Conservation (phyloP, 768 basidiomycete species). For the Leccinum obscurum region DNA sequence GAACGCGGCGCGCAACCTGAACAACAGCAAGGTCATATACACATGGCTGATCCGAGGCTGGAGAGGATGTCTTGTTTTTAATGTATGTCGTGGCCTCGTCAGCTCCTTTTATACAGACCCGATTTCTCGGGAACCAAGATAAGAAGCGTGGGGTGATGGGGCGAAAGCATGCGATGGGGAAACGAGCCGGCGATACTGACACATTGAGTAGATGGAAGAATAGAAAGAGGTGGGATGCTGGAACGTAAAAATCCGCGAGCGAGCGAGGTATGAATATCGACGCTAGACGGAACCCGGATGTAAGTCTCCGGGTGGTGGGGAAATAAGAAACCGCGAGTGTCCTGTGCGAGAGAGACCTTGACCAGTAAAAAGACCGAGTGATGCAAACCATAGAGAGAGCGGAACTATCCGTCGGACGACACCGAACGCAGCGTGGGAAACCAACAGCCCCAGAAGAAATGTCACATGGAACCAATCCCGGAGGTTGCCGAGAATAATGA, state of each 20-base stretch:
- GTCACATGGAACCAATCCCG: constrained; percentile 31
- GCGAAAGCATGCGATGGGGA: constrained; percentile 43
- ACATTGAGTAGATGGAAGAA: constrained; percentile 38
- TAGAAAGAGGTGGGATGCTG: constrained; percentile 23
- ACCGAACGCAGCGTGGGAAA: constrained; percentile 24
- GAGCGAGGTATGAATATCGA: constrained; percentile 50
- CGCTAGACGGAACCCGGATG: constrained; percentile 34
- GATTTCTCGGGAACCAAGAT: constrained; percentile 32
- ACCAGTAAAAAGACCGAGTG: constrained; percentile 34
- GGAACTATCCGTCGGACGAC: constrained; percentile 29
- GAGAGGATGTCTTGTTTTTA: constrained; percentile 27
- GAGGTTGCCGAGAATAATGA: constrained; percentile 46
- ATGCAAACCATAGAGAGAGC: constrained; percentile 31
- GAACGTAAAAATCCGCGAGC: constrained; percentile 30
- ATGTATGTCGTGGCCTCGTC: constrained; percentile 32
- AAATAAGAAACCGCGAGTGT: constrained; percentile 26
- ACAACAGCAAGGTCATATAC: constrained; percentile 27
- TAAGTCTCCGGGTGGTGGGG: constrained; percentile 20
- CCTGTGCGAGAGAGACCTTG: constrained; percentile 41
- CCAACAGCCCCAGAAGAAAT: constrained; percentile 35
- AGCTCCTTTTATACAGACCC: constrained; percentile 41
- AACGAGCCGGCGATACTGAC: constrained; percentile 42
- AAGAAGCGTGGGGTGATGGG: constrained; percentile 38
- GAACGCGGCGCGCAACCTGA: constrained; percentile 27
- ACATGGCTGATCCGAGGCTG: constrained; percentile 34